Conservation (phyloP, 2,329 filamentous ascomycete species). For the Penicillium sp. region DNA sequence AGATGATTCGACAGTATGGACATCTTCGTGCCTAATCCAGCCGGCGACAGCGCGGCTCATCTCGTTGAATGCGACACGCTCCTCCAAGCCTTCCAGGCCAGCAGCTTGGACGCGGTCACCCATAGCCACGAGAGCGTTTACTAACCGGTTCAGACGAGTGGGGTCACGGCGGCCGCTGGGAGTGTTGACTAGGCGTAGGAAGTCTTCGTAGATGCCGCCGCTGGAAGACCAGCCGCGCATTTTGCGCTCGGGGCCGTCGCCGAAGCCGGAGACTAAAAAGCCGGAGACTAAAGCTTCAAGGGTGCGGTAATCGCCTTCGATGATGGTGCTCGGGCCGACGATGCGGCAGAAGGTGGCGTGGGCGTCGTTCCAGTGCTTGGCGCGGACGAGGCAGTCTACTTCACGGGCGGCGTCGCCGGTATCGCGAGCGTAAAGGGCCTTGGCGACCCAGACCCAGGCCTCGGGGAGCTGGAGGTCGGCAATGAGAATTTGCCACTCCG, state of each 20-base stretch:
- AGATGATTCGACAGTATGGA: conserved; percentile 44
- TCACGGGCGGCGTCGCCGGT: conserved; percentile 66
- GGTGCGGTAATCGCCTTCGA: conserved; percentile 72
- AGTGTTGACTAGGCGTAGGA: conserved; percentile 49
- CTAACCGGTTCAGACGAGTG: conserved; percentile 42
- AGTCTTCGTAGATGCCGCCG: conserved; percentile 72
- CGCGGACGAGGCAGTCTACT: conserved; percentile 74
- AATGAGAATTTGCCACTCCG: conserved; percentile 58
- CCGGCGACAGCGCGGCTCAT: conserved; percentile 72
- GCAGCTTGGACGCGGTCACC: conserved; percentile 47
- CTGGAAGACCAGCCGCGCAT: conserved; percentile 74
- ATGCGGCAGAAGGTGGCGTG: conserved; percentile 76
- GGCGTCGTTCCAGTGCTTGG: conserved; percentile 71
- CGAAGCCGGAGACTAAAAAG: conserved; percentile 74
- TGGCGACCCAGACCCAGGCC: conserved; percentile 81
- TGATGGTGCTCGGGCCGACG: conserved; percentile 76
- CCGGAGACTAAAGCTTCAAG: conserved; percentile 66
- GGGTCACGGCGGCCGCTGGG: conserved; percentile 41
- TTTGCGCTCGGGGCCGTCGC: conserved; percentile 54
- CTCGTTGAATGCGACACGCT: conserved; percentile 72
- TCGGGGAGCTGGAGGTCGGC: conserved; percentile 66
- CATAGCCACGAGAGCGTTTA: conserved; percentile 47
- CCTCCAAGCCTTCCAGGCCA: conserved; percentile 52
- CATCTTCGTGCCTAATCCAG: conserved; percentile 58
- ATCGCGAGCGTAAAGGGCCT: conserved; percentile 75